These are phyloP conservation scores for Aspergillus heteromorphus DNA, from an alignment of 495 filamentous ascomycete species.

Conservation along the genomic window DNA sequence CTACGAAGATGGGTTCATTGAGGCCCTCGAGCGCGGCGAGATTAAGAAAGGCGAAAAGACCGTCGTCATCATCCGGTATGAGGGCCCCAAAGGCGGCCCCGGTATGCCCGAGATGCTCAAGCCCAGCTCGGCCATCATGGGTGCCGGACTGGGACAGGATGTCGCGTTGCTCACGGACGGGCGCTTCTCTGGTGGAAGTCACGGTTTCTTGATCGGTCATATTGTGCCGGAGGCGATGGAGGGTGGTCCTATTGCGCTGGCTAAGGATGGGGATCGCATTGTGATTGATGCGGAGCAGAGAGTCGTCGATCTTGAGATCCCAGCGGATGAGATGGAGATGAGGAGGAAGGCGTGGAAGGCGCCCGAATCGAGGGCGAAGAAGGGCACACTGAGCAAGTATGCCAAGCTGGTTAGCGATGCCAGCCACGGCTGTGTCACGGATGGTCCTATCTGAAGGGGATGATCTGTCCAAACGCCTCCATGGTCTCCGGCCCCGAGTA, in stretches of 20 bases:
- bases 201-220: slow-evolving; percentile 51
- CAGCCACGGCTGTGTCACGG: slow-evolving; percentile 56
- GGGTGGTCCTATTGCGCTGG: slow-evolving; percentile 52
- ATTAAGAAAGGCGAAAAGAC: slow-evolving; percentile 97
- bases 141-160: slow-evolving; percentile 19
- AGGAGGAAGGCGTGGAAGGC: slow-evolving; percentile 58
- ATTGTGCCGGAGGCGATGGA: slow-evolving; percentile 54
- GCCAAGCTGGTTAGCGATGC: slow-evolving; percentile 64
- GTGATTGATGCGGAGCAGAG: slow-evolving; percentile 51
- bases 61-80: slow-evolving; percentile 95
- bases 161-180: slow-evolving; percentile 50
- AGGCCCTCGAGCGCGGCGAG: slow-evolving; percentile 69
- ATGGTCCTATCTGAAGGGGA: slow-evolving; percentile 10
- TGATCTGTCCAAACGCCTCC: no score
- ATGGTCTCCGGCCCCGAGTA: no score
- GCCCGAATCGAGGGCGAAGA: slow-evolving; percentile 32
- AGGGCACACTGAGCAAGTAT: slow-evolving; percentile 91
- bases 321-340: slow-evolving; percentile 45
- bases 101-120: slow-evolving; percentile 66
- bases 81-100: slow-evolving; percentile 89
- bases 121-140: slow-evolving; percentile 1
- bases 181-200: slow-evolving; percentile 45
- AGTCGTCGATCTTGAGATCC: slow-evolving; percentile 44
- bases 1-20: slow-evolving; percentile 73
- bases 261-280: slow-evolving; percentile 51